Evolutionary conservation across 116 monocot genomes (phyloP).

Genomic region (Posidonia oceanica): DNA sequence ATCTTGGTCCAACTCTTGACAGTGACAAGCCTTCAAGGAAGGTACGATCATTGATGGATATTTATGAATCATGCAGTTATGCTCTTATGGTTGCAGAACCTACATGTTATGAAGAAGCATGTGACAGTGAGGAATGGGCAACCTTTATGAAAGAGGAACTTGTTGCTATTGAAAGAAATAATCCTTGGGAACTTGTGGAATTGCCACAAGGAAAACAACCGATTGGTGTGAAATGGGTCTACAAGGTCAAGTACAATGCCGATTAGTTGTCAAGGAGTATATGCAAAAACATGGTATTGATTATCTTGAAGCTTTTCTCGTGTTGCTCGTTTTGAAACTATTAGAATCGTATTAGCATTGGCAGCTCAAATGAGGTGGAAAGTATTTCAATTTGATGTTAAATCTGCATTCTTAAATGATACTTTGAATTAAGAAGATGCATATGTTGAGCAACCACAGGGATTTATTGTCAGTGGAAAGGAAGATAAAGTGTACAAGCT

Average conservation of each 20-base stretch:
- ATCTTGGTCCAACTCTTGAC: background rate
- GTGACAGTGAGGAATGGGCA: background rate
- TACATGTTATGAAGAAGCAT: conserved; percentile 11
- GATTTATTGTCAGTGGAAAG: too few relatives aligned
- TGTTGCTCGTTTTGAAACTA: conserved; percentile 6
- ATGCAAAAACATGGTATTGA: conserved; percentile 7
- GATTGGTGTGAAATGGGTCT: conserved; percentile 18
- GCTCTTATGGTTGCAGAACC: conserved; percentile 4
- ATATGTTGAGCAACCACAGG: too few relatives aligned
- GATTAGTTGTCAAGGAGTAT: too few relatives aligned
- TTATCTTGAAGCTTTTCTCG: conserved; percentile 9
- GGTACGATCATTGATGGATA: background rate
- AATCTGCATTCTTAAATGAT: too few relatives aligned
- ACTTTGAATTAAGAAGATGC: too few relatives aligned
- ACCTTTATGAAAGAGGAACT: too few relatives aligned
- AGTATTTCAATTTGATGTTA: too few relatives aligned
- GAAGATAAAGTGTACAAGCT: too few relatives aligned
- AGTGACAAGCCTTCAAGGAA: conserved; percentile 6
- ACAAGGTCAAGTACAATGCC: conserved; percentile 3
- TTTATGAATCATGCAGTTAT: conserved; percentile 13
- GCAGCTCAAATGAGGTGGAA: too few relatives aligned
- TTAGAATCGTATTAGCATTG: conserved; percentile 7
- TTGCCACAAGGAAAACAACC: conserved; percentile 1
- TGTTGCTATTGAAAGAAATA: conserved; percentile 5
- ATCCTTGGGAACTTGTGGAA: conserved; percentile 2